Evolutionary conservation across 257 asterid species (phyloP).

Genomic region (Petrea volubilis): DNA sequence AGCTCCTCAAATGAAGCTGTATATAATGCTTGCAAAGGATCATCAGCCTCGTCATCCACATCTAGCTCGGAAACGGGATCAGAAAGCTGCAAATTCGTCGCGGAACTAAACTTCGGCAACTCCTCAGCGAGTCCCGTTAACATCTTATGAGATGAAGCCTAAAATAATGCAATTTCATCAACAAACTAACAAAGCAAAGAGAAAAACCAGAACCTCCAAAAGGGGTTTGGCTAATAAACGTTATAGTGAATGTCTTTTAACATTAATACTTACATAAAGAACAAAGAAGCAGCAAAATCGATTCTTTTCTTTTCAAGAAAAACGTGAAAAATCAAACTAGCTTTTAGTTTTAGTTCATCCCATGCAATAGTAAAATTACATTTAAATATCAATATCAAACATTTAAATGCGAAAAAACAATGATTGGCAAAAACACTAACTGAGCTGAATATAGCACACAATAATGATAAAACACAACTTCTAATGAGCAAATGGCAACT

Average conservation of each 20-base stretch:
- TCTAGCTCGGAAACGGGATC: constrained; percentile 53
- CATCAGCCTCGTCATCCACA: constrained; percentile 47
- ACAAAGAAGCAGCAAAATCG: neutral
- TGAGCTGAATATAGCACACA: neutral
- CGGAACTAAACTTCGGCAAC: constrained; percentile 40
- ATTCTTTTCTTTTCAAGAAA: neutral
- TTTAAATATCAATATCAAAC: neutral
- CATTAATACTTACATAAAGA: neutral
- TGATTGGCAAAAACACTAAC: neutral
- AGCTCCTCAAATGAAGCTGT: constrained; percentile 67
- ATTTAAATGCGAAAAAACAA: neutral
- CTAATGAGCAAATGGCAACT: neutral
- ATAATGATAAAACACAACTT: neutral
- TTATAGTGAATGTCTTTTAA: neutral
- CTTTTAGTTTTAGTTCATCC: neutral
- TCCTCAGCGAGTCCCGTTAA: constrained; percentile 54
- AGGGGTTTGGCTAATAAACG: neutral
- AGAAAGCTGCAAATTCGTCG: constrained; percentile 44
- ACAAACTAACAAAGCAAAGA: neutral
- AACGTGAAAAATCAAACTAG: neutral
- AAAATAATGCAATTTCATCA: constrained; percentile 12
- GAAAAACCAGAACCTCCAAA: neutral
- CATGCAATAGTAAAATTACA: too few relatives aligned
- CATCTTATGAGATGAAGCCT: constrained; percentile 38
- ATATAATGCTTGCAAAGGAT: constrained; percentile 39